These are phyloP conservation scores for Primulina eburnea DNA, from an alignment of 257 asterid species.

Conservation along the genomic window DNA sequence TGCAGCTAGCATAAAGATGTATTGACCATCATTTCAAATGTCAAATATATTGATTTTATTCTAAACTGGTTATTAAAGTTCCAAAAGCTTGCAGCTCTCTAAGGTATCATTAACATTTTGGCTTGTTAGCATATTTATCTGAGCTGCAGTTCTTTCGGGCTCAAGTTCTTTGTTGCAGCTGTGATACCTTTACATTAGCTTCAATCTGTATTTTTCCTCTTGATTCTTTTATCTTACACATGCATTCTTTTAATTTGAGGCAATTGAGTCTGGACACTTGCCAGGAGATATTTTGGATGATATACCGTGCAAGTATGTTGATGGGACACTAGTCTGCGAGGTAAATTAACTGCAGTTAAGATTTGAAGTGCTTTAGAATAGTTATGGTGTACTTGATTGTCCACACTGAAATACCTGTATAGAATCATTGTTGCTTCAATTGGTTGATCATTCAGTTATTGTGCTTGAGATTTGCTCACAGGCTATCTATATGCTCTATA, in stretches of 20 bases:
- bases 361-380: background rate
- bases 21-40: background rate
- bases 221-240: constrained; percentile 16
- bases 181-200: background rate
- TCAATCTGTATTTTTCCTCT: background rate
- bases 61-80: background rate
- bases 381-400: background rate
- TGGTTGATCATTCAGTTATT: constrained; percentile 11
- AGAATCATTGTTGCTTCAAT: background rate
- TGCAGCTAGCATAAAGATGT: background rate
- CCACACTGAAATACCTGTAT: constrained; percentile 18
- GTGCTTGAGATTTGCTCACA: constrained; percentile 1
- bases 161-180: background rate
- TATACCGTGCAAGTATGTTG: constrained; percentile 76
- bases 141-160: background rate
- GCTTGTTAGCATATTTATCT: background rate
- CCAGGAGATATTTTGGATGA: constrained; percentile 94
- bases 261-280: constrained; percentile 85
- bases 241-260: constrained; percentile 45
- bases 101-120: background rate
- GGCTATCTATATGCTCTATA: constrained; percentile 9
- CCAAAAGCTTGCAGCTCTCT: background rate
- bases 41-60: background rate
- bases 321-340: constrained; percentile 86
- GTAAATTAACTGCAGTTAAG: constrained; percentile 32